Evolutionary conservation across 495 filamentous ascomycete genomes (phyloP).

Genomic region (Aspergillus campestris): DNA sequence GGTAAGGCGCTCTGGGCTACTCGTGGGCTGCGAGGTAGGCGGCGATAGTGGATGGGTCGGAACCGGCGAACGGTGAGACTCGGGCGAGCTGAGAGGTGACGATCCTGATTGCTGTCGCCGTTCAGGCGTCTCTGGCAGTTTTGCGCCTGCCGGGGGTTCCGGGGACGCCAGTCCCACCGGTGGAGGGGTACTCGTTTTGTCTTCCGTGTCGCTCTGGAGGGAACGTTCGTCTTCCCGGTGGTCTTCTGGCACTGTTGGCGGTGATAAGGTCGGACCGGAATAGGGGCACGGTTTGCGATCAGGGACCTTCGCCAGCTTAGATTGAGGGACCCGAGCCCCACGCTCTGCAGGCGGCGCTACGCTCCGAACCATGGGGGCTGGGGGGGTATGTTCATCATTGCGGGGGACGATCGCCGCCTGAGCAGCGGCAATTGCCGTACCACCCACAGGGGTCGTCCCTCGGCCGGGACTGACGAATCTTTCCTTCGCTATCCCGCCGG

Average conservation of each 20-base stretch:
- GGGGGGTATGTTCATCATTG: conserved; percentile 4
- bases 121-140: conserved; percentile 8
- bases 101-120: neutral
- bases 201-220: conserved; percentile 12
- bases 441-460: conserved; percentile 27
- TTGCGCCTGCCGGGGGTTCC: conserved; percentile 8
- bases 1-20: conserved; percentile 60
- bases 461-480: conserved; percentile 29
- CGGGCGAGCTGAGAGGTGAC: conserved; percentile 13
- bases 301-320: no score
- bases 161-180: neutral
- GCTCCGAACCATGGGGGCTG: neutral
- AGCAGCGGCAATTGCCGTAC: conserved; percentile 25
- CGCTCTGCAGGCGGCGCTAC: no score
- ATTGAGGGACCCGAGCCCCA: no score
- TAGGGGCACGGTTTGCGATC: conserved; percentile 5
- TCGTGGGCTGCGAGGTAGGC: conserved; percentile 38
- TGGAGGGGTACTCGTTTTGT: conserved; percentile 2
- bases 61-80: conserved; percentile 2
- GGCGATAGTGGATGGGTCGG: conserved; percentile 1
- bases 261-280: conserved; percentile 5
- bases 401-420: conserved; percentile 17
- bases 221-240: conserved; percentile 40
- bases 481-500: conserved; percentile 44
- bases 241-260: conserved; percentile 56